Conservation (phyloP, 176 grass and related monocot species). For the Tuctoria greenei region DNA sequence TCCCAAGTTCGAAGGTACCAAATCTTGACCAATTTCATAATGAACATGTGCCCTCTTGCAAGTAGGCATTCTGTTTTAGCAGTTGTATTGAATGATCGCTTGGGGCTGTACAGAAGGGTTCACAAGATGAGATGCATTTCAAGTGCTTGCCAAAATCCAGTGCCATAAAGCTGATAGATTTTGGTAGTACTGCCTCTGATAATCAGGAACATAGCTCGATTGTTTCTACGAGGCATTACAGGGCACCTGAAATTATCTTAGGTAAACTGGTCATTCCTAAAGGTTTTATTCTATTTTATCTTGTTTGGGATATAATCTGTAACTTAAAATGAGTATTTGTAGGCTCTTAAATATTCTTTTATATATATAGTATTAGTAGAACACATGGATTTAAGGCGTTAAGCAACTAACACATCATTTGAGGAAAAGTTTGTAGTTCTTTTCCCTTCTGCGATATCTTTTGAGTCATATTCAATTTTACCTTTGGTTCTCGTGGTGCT, state of each 20-base stretch:
- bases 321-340: conserved; percentile 30
- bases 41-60: conserved; percentile 40
- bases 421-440: background rate
- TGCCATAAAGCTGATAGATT: conserved; percentile 99
- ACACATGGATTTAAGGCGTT: background rate
- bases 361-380: conserved; percentile 27
- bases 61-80: conserved; percentile 43
- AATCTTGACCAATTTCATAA: conserved; percentile 39
- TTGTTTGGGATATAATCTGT: conserved; percentile 51
- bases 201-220: conserved; percentile 75
- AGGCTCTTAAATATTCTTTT: conserved; percentile 27
- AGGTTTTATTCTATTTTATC: conserved; percentile 48
- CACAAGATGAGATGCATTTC: conserved; percentile 72
- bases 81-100: conserved; percentile 56
- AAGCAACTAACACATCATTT: background rate
- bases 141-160: conserved; percentile 98
- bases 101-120: conserved; percentile 81
- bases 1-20: conserved; percentile 80
- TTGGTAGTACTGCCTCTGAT: conserved; percentile 95
- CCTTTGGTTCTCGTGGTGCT: background rate
- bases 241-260: conserved; percentile 99
- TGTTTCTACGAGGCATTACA: conserved; percentile 99
- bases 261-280: conserved; percentile 63
- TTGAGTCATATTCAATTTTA: conserved; percentile 27
- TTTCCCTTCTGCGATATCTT: background rate